A percentile compares a stretch with the other conserved stretches of the same genome.
phyloP scores from a whole-genome alignment of 108 stramenopile species.

The Parietichytrium sp. region DNA sequence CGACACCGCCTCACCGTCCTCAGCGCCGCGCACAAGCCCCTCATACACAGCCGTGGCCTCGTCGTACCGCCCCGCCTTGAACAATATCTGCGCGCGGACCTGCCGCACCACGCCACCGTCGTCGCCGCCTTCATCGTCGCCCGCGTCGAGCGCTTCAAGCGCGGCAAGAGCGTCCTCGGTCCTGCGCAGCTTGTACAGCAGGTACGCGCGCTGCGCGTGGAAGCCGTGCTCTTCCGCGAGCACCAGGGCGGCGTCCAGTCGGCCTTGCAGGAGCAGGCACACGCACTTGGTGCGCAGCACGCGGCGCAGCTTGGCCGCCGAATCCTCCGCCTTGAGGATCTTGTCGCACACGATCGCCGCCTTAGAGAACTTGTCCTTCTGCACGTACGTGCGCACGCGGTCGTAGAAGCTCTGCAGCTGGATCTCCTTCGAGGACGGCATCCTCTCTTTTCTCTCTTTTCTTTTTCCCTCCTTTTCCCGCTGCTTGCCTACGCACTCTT shows the following conservation, averaged over 20 bases:
- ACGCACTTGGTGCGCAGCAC: constrained; percentile 15
- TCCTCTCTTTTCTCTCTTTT: no score
- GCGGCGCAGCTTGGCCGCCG: not conserved
- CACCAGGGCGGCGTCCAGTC: not conserved
- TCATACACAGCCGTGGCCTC: not conserved
- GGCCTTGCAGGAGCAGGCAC: constrained; percentile 4
- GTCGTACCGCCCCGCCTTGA: not conserved
- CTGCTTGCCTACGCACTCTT: no score
- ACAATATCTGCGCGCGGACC: not conserved
- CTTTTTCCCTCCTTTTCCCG: no score
- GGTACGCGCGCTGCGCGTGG: not conserved
- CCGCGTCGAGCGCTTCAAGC: not conserved
- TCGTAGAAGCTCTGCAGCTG: constrained; percentile 14
- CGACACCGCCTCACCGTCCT: not conserved
- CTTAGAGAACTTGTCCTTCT: not conserved
- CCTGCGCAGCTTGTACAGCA: constrained; percentile 21
- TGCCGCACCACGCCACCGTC: no score
- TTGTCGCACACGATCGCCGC: constrained; percentile 12
- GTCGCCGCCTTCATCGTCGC: not conserved
- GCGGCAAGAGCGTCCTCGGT: not conserved
- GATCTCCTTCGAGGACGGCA: no score
- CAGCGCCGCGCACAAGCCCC: not conserved
- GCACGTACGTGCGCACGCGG: constrained; percentile 14
- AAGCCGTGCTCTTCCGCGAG: not conserved
- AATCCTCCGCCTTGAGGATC: constrained; percentile 18